Conservation (phyloP, 2,329 filamentous ascomycete genomes). For the Elsinoe arachidis region DNA sequence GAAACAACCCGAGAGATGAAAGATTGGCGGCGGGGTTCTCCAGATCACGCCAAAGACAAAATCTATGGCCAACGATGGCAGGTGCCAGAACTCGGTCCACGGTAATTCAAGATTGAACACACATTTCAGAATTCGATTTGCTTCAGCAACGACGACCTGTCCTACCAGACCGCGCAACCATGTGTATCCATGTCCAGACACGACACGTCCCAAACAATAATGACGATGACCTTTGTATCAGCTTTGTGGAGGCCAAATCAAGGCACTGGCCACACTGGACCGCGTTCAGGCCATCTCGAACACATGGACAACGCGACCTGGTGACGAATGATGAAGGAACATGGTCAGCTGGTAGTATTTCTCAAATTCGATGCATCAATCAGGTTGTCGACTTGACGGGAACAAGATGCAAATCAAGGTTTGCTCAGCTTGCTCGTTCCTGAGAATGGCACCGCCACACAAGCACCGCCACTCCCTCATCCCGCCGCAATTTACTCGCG, state of each 20-base stretch:
- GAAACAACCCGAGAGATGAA: neutral
- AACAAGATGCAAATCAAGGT: neutral
- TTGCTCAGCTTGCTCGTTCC: neutral
- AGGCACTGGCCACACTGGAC: neutral
- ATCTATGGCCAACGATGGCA: no score
- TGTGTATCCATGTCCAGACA: neutral
- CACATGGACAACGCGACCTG: neutral
- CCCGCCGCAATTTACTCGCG: constrained; percentile 2
- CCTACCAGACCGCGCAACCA: no score
- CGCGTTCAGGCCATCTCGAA: neutral
- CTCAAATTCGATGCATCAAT: neutral
- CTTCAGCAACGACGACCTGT: no score
- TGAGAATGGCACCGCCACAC: neutral
- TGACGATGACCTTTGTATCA: neutral
- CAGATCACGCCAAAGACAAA: no score
- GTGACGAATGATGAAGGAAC: neutral
- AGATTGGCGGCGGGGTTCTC: no score
- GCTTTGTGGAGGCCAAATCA: neutral
- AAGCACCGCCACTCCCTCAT: neutral
- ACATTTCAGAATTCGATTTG: no score
- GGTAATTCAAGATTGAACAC: no score
- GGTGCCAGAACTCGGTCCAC: no score
- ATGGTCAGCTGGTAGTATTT: neutral
- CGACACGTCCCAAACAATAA: neutral
- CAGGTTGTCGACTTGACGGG: neutral